Conservation (phyloP, 768 basidiomycete species). For the Termitomyces sp. region DNA sequence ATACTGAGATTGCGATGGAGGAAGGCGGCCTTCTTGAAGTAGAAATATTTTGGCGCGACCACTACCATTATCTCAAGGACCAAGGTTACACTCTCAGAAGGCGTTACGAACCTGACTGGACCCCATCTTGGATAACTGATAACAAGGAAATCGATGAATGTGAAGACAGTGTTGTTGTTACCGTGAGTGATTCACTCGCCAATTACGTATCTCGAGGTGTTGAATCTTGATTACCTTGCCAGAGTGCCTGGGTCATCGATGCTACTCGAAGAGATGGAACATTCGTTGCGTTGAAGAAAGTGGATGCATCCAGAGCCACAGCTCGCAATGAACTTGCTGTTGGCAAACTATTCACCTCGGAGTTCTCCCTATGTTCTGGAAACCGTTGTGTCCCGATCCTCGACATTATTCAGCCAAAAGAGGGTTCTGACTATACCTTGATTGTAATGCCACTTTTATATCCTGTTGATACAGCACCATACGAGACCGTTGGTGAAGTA, state of each 20-base stretch:
- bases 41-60: slow-evolving; percentile 12
- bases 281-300: slow-evolving; percentile 26
- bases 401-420: slow-evolving; percentile 18
- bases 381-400: slow-evolving; percentile 35
- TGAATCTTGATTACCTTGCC: neutral
- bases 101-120: too few relatives aligned
- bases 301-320: neutral
- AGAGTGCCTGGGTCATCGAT: slow-evolving; percentile 21
- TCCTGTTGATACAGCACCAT: slow-evolving; percentile 14
- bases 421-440: slow-evolving; percentile 14
- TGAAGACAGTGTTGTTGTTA: neutral
- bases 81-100: slow-evolving; percentile 31
- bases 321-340: slow-evolving; percentile 30
- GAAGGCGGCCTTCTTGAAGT: neutral
- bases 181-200: neutral
- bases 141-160: neutral
- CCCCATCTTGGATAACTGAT: slow-evolving; percentile 22
- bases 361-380: slow-evolving; percentile 13
- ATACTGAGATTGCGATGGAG: neutral
- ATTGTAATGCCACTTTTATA: slow-evolving; percentile 29
- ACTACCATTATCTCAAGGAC: slow-evolving; percentile 22
- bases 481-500: slow-evolving; percentile 29
- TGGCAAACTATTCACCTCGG: slow-evolving; percentile 17
- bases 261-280: slow-evolving; percentile 29
- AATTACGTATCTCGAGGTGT: neutral